Conservation (phyloP, 2,329 filamentous ascomycete species). For the Zalaria sp. region DNA sequence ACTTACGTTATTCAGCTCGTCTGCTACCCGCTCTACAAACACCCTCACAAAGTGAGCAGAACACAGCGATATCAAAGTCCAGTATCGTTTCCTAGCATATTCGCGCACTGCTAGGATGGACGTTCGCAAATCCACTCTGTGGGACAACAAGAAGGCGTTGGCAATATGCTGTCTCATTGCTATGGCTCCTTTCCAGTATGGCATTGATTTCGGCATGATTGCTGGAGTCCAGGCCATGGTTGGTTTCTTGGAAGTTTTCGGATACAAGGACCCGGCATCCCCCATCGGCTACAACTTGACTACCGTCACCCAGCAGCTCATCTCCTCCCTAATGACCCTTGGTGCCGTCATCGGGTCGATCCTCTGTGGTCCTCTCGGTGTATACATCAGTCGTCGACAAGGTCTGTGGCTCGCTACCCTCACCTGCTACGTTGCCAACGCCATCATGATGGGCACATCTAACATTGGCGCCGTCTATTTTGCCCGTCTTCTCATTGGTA, state of each 20-base stretch:
- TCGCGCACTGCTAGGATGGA: no score
- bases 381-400: conserved; percentile 28
- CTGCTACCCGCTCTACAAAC: no score
- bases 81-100: no score
- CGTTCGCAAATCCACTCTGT: no score
- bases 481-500: conserved; percentile 39
- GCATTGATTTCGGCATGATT: conserved; percentile 37
- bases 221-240: conserved; percentile 37
- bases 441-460: conserved; percentile 45
- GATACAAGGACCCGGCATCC: conserved; percentile 13
- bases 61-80: no score
- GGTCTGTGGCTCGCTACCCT: conserved; percentile 35
- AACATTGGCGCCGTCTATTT: conserved; percentile 40
- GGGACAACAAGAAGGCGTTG: conserved; percentile 8
- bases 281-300: conserved; percentile 19
- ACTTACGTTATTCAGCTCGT: no score
- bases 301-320: conserved; percentile 27
- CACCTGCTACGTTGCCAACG: conserved; percentile 37
- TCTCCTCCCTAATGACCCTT: conserved; percentile 31
- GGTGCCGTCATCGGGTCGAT: conserved; percentile 29
- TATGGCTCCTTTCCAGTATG: conserved; percentile 37
- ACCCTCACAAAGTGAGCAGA: no score
- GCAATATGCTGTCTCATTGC: conserved; percentile 33
- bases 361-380: conserved; percentile 23
- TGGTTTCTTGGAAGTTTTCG: conserved; percentile 32